phyloP scores from a whole-genome alignment of 1,284 basidiomycete species.

The Macrocybe sp. region DNA sequence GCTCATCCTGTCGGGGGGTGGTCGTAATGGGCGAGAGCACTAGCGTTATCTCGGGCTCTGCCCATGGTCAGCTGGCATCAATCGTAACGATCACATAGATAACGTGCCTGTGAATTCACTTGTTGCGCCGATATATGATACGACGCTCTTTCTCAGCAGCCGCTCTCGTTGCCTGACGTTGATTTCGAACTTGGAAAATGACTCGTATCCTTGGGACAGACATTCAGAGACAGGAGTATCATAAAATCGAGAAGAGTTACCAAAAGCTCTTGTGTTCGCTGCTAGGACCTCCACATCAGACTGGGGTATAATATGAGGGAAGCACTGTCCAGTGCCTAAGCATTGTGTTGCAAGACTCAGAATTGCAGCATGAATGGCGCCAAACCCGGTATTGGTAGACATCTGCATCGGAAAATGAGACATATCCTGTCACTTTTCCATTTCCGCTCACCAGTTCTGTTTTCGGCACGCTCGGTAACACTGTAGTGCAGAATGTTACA shows the following conservation, averaged over 20 bases:
- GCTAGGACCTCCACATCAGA: slow-evolving; percentile 67
- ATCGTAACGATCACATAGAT: not conserved
- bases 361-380: slow-evolving; percentile 79
- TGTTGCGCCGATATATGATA: slow-evolving; percentile 61
- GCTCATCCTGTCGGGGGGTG: slow-evolving; percentile 30
- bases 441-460: slow-evolving; percentile 64
- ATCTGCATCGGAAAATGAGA: slow-evolving; percentile 30
- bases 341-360: slow-evolving; percentile 73
- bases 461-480: slow-evolving; percentile 67
- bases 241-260: slow-evolving; percentile 27
- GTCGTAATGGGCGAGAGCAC: slow-evolving; percentile 60
- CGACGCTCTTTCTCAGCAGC: slow-evolving; percentile 53
- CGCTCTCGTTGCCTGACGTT: slow-evolving; percentile 48
- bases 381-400: slow-evolving; percentile 70
- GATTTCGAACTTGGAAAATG: slow-evolving; percentile 53
- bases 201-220: slow-evolving; percentile 39
- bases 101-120: slow-evolving; percentile 61
- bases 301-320: slow-evolving; percentile 55
- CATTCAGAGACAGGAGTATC: slow-evolving; percentile 8
- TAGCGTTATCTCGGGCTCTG: slow-evolving; percentile 63
- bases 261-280: slow-evolving; percentile 47
- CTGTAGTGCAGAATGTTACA: slow-evolving; percentile 60
- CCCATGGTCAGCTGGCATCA: not conserved
- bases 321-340: slow-evolving; percentile 63
- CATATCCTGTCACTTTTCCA: slow-evolving; percentile 3